A percentile compares a stretch with the other conserved stretches of the same genome.
These are phyloP conservation scores for Moricandia moricandioides DNA, from an alignment of 345 rosid species.

Conservation along the genomic window DNA sequence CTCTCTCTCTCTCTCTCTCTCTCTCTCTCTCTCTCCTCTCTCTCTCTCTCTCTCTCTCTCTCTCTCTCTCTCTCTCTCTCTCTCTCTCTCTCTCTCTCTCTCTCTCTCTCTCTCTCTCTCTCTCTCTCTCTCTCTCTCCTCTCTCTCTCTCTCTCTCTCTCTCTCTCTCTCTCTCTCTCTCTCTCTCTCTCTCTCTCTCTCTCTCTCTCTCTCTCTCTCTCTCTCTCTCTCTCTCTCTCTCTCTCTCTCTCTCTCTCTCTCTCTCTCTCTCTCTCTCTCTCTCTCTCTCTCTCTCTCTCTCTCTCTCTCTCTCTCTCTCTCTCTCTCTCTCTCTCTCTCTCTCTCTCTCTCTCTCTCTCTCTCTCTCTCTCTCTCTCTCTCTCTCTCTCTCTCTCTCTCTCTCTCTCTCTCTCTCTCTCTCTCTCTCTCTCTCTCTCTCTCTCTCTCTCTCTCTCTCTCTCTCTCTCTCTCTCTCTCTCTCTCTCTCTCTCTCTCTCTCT, in stretches of 20 bases:
- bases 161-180: not conserved
- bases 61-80: not conserved
- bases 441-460: not conserved
- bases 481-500: not conserved
- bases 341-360: not conserved
- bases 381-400: not conserved
- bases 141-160: no score
- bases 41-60: not conserved
- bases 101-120: not conserved
- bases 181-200: not conserved
- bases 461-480: not conserved
- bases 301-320: not conserved
- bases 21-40: not conserved
- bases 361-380: not conserved
- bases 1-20: not conserved
- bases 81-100: not conserved
- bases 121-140: not conserved
- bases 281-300: not conserved
- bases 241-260: not conserved
- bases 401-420: not conserved
- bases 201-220: not conserved
- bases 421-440: not conserved
- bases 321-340: not conserved
- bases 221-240: not conserved
- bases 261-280: not conserved